Evolutionary conservation across 2,329 filamentous ascomycete genomes (phyloP), one percentile per base, ranked within the genome.

Genomic region (Ceratocystis cacaofunesta): DNA sequence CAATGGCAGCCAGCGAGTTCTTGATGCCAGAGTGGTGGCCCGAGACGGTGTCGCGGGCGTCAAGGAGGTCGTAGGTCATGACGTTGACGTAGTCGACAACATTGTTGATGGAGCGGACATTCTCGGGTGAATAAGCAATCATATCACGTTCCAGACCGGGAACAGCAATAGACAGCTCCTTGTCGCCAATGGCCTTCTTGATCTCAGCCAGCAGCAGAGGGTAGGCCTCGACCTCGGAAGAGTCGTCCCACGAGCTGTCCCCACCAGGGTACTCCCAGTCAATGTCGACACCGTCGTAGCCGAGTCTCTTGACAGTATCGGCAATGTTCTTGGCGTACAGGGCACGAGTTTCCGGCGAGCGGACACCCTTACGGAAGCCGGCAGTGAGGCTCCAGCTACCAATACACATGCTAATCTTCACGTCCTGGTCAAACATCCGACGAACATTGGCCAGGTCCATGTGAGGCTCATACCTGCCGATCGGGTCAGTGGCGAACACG

Each of bases 371-470:
- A 0, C 80, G 78, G 70, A 88, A 90, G 0, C 86, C 87, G 6
- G 73, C 72, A 0, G 81, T 85, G 68, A 89, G 84, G 0, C 86
- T 86, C 87, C 88, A 91, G 64, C 87, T 87, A 12, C 88, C 88
- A 68, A 91, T 87, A 28, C 28, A 86, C 50, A 90, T 78, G 76
- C 87, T 80, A 25, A 90, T 74, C 69, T 86, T 85, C 19, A 85
- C 84, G 30, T 76, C 77, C 0, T 73, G 66, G 7, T 74, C 73
- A 67, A 86, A 83, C 65, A 77, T 75, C 25, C 71, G 71, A 17
- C 60, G 58, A 25, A 65, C 41, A 8, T 63, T 28, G 6, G 12
- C 70, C 1, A 85, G 76, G 0, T 76, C 77, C 2, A 78, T 81
- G 69, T 85, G 85, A 5, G 85, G 72, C 0, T 80, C 78, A 74